Base-by-base conservation (phyloP, 129 eudicot genomes). In the carrot (Daucus carota) region DNA sequence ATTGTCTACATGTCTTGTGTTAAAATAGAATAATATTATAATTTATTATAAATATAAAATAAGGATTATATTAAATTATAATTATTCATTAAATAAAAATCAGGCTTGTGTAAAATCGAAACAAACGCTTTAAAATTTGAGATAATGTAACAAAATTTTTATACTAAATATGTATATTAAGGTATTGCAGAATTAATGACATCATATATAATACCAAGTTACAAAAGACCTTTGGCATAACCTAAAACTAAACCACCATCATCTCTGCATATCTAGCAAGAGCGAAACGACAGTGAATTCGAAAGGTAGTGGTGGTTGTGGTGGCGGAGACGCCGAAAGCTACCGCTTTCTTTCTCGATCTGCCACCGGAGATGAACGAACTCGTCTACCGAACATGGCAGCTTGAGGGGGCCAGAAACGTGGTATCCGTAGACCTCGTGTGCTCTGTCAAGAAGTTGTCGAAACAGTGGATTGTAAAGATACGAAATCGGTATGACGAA, bases 281-380 rank as follows among this genome's bases (percentile, higher is more conserved):
- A 67, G 13, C 43, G 24, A 34, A 67, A 67, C 6, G 72, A 67
- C 44, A 67, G 34, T 15, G 72, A 32, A 67, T 9, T 67, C 36
- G 72, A 68, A 40, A 48, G 75, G 46, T 70, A 59, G 81, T 47
- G 41, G 41, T 47, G 67, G 76, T 70, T 44, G 26, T 70, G 67
- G 50, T 48, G 45, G n/a, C 70, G 63, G 0, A 22, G 69, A 10
- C 38, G 38, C 28, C 69, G 69, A 29, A 28, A 6, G 20, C 9
- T 34, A 12, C 18, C 32, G n/a, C 48, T 52, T 24, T 80, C 83
- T 77, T 65, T 73, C 83, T 74, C 83, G 32, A 80, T 80, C 67
- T 70, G 72, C 83, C 78, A 74, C 41, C 74, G 72, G 9, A 73
- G 74, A 22, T 74, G 78, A 14, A 73, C 74, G 33, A 80, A 80